Conservation (phyloP, 768 basidiomycete species). For the Calocybe cyanea region DNA sequence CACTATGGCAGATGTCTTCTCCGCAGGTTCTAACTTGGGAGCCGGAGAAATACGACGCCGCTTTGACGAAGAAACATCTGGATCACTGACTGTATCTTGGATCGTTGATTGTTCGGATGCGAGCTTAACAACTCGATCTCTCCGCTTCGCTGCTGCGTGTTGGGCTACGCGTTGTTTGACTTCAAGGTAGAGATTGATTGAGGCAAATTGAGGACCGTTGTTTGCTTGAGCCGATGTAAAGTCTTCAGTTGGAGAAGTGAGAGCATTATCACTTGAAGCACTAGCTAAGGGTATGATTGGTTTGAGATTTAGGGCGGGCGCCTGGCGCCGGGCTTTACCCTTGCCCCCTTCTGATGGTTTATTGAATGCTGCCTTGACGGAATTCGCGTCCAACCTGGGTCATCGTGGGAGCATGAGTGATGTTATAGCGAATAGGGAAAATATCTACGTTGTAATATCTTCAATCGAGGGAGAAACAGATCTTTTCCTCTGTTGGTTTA, state of each 20-base stretch:
- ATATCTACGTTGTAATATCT: constrained; percentile 20
- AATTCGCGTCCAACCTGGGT: constrained; percentile 14
- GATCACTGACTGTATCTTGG: constrained; percentile 11
- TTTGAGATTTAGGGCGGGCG: constrained; percentile 11
- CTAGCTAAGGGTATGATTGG: constrained; percentile 1
- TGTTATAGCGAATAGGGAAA: no score
- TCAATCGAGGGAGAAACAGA: constrained; percentile 12
- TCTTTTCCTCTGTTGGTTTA: neutral
- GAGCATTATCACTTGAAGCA: neutral
- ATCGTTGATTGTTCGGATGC: constrained; percentile 11
- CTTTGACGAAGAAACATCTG: constrained; percentile 29
- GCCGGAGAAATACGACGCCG: constrained; percentile 25
- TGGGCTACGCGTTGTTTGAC: constrained; percentile 32
- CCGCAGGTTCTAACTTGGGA: constrained; percentile 8
- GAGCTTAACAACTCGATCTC: constrained; percentile 27
- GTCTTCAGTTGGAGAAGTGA: constrained; percentile 29
- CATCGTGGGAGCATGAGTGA: no score
- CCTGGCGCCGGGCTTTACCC: neutral
- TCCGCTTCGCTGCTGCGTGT: constrained; percentile 23
- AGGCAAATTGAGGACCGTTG: constrained; percentile 16
- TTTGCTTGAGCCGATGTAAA: constrained; percentile 14
- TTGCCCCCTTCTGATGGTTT: no score
- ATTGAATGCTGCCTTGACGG: no score
- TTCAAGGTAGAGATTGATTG: constrained; percentile 29
- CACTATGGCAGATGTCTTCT: constrained; percentile 7